Evolutionary conservation across 495 filamentous ascomycete species (phyloP).

Genomic region (Tuber brumale): DNA sequence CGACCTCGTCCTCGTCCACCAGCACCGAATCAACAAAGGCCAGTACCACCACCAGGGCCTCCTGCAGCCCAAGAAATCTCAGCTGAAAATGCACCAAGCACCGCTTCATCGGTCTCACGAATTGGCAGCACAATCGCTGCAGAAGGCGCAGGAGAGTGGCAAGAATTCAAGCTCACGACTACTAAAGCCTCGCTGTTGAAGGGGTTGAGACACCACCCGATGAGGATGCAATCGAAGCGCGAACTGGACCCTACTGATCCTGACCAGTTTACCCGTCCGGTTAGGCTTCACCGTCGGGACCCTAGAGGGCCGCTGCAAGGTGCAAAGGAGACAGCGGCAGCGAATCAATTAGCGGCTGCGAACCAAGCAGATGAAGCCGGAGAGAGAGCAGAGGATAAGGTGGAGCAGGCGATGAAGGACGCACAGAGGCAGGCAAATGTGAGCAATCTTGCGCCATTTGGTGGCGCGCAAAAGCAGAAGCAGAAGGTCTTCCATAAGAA

Average conservation of each 20-base stretch:
- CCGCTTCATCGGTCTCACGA: neutral
- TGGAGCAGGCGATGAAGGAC: constrained; percentile 69
- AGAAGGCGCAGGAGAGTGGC: constrained; percentile 9
- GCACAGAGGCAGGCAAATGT: constrained; percentile 73
- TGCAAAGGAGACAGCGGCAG: constrained; percentile 50
- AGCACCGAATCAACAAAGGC: constrained; percentile 5
- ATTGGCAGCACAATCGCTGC: neutral
- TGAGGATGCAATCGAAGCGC: constrained; percentile 62
- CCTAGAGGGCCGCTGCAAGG: constrained; percentile 62
- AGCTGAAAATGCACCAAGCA: constrained; percentile 4
- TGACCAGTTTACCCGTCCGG: constrained; percentile 75
- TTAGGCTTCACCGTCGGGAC: constrained; percentile 81
- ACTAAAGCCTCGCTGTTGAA: constrained; percentile 74
- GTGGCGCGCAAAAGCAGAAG: too few relatives aligned
- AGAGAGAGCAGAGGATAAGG: constrained; percentile 66
- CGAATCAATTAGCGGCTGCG: constrained; percentile 45
- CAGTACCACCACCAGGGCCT: constrained; percentile 4
- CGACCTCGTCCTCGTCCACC: constrained; percentile 27
- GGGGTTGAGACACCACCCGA: constrained; percentile 77
- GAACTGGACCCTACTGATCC: constrained; percentile 66
- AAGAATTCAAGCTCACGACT: constrained; percentile 52
- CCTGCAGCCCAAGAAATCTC: neutral
- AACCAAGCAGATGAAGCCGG: constrained; percentile 47
- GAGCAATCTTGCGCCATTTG: constrained; percentile 76
- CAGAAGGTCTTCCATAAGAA: constrained; percentile 69